Evolutionary conservation across 1,284 basidiomycete genomes (phyloP), one percentile per base, ranked within the genome.

Genomic region (Sphagnurus paluster): DNA sequence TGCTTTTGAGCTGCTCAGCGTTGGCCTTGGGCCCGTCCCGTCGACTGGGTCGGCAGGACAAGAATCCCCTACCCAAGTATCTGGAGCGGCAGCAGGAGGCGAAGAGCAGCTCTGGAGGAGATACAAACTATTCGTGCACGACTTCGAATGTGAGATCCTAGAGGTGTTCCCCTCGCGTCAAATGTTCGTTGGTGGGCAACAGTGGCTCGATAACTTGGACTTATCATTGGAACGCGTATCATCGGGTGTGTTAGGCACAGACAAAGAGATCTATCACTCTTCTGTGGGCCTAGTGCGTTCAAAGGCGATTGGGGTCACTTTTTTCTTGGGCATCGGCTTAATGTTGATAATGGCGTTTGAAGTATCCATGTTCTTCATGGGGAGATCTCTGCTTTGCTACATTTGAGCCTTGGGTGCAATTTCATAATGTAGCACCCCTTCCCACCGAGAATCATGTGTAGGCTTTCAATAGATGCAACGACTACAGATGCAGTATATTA

Each of bases 91-190:
- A 21, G n/a, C 16, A 42, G 40, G 19, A 43, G 7, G 30, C 30
- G n/a, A 33, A 14, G 14, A 59, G 8, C 64, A 75, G 48, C 62
- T 84, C 3, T 76, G 76, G 67, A 66, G 80, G 49, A 80, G 69
- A 33, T 87, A 87, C 59, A 75, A 62, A n/a, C 74, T 87, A 4
- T 65, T 66, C 38, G 72, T 75, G 0, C 72, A 76, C 16, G 76
- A 78, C 14, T 80, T 86, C 56, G 69, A 74, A 45, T 80, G 81
- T 55, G 80, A 84, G 46, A 86, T 87, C 37, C 58, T 79, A 41
- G 84, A 87, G 55, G 76, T 81, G 2, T 87, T 86, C 59, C 78
- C 81, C 0, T 76, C 79, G 37, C 62, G 84, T 30, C 71, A 77
- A 4, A 85, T 87, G 82, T 86, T 87, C 54, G 53, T 65, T 19